Base-by-base conservation (phyloP, 1,284 basidiomycete genomes). In the Malassezia psittaci region DNA sequence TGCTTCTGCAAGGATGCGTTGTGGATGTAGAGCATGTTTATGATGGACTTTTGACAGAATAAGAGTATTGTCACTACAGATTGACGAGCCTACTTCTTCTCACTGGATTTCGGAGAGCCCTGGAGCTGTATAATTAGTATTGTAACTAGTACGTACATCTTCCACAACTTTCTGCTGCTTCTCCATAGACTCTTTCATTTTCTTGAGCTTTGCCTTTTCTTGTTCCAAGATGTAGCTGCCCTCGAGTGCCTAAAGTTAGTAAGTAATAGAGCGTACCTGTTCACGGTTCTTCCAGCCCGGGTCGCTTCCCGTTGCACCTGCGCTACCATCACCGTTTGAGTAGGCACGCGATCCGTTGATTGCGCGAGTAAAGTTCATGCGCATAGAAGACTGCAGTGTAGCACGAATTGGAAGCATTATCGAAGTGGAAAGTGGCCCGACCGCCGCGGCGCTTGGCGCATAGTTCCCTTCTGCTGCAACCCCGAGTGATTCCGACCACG, bases 121-220 rank as follows among this genome's bases (percentile, higher is more conserved):
- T 63, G 52, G 60, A 67, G 57, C 59, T 66, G 63, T 50, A 54
- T 61, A 53, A 34, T 52, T 59, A 54, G 60, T n/a, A n/a, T n/a
- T n/a, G n/a, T n/a, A 2, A 12, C 18, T 29, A 8, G 7, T 35
- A 67, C 65, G 11, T 63, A 65, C 65, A 46, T 66, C 51, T 18
- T 65, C 61, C 35, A 68, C 64, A 45, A 65, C 57, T 52, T 66
- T 62, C 35, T 62, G 42, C 63, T 68, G 66, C 57, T 66, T 59
- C 61, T 63, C 58, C 52, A 66, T 56, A 34, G 64, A 63, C 34
- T 61, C 64, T 15, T 60, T 52, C 19, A 68, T 62, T 54, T 67
- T 65, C 33, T 49, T 51, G 49, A 71, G 69, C 60, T 69, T 69
- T 55, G 66, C 64, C 56, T 66, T 61, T 51, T 71, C 69, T 19